These are phyloP conservation scores for Bimuria novae-zelandiae DNA, from an alignment of 2,329 filamentous ascomycete species.

Conservation along the genomic window DNA sequence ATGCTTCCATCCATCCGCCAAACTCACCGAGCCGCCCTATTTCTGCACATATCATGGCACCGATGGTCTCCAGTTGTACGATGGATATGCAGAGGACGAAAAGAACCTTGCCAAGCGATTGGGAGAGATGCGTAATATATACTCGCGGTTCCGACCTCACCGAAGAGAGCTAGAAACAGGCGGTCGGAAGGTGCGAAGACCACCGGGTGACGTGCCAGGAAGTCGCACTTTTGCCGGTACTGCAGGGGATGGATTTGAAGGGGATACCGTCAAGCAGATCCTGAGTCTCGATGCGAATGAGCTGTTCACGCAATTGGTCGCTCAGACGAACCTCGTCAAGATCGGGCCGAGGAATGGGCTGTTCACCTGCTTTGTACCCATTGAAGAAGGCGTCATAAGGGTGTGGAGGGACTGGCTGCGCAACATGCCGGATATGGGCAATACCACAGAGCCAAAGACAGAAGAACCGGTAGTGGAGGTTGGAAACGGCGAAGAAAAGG, in stretches of 20 bases:
- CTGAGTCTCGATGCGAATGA: conserved; percentile 71
- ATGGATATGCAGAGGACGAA: conserved; percentile 38
- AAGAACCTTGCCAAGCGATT: conserved; percentile 41
- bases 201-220: conserved; percentile 54
- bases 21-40: conserved; percentile 70
- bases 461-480: conserved; percentile 30
- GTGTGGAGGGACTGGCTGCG: conserved; percentile 75
- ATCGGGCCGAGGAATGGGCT: conserved; percentile 64
- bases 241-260: conserved; percentile 32
- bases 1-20: conserved; percentile 74
- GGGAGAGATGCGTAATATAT: conserved; percentile 61
- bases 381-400: conserved; percentile 70
- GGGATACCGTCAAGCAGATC: conserved; percentile 60
- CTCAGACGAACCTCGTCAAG: conserved; percentile 70
- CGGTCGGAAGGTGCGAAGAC: conserved; percentile 43
- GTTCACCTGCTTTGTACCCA: conserved; percentile 66
- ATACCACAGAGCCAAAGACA: conserved; percentile 16
- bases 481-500: conserved; percentile 32
- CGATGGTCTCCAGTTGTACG: conserved; percentile 58
- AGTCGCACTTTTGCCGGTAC: conserved; percentile 46
- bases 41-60: conserved; percentile 71
- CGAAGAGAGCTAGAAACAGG: conserved; percentile 56
- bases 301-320: conserved; percentile 75
- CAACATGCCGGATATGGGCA: conserved; percentile 40
- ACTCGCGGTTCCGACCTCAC: conserved; percentile 72